These are phyloP conservation scores for Colletotrichum tropicicola DNA, from an alignment of 2,329 filamentous ascomycete genomes.

Conservation along the genomic window DNA sequence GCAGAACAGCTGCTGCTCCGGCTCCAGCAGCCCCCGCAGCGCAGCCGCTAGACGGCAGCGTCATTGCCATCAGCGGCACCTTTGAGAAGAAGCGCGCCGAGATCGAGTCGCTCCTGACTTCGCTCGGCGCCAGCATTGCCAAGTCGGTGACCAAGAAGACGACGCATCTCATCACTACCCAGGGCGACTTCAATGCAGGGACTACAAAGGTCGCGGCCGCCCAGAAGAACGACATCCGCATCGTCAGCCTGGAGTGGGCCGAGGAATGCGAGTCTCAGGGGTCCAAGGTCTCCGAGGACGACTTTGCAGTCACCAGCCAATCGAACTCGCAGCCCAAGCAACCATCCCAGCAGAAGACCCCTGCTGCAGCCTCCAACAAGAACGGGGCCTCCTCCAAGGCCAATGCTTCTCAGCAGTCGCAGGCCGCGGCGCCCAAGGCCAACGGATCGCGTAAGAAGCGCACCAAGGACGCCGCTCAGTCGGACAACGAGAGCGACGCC, in stretches of 20 bases:
- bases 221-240: slow-evolving; percentile 54
- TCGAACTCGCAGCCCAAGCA: not conserved
- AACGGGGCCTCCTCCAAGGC: slow-evolving; percentile 1
- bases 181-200: slow-evolving; percentile 58
- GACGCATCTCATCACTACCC: slow-evolving; percentile 66
- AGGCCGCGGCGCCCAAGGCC: slow-evolving; percentile 17
- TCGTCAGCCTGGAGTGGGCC: slow-evolving; percentile 72
- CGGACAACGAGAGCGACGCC: slow-evolving; percentile 34
- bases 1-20: slow-evolving; percentile 11
- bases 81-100: slow-evolving; percentile 62
- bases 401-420: slow-evolving; percentile 1
- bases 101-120: slow-evolving; percentile 54
- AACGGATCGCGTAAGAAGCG: slow-evolving; percentile 28
- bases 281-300: slow-evolving; percentile 45
- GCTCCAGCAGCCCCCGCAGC: slow-evolving; percentile 8
- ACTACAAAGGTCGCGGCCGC: slow-evolving; percentile 62
- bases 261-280: slow-evolving; percentile 58
- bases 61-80: slow-evolving; percentile 68
- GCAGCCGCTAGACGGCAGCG: slow-evolving; percentile 54
- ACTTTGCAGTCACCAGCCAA: slow-evolving; percentile 35
- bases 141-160: slow-evolving; percentile 58
- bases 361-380: slow-evolving; percentile 7
- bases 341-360: not conserved
- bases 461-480: slow-evolving; percentile 31
- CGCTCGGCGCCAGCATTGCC: slow-evolving; percentile 58